Percentiles rank a stretch among this genome's conserved stretches.
Conservation (phyloP, 2,329 filamentous ascomycete genomes). For the Pseudodiploospora longispora region DNA sequence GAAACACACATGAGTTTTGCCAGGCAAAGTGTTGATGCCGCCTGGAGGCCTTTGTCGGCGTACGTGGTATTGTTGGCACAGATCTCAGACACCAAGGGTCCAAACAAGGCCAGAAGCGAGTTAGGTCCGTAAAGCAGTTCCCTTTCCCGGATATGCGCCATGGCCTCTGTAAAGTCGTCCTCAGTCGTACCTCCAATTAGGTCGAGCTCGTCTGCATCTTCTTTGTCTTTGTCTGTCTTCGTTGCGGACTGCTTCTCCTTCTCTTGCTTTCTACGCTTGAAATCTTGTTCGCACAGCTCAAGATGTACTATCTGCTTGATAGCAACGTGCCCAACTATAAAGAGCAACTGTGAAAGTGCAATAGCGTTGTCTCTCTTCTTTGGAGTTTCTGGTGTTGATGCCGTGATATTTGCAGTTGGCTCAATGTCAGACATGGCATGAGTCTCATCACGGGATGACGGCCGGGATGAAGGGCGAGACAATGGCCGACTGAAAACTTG, state of each 20-base stretch:
- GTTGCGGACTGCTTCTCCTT: conserved; percentile 59
- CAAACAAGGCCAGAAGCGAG: conserved; percentile 83
- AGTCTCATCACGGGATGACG: conserved; percentile 36
- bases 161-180: conserved; percentile 83
- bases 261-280: conserved; percentile 90
- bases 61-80: conserved; percentile 93
- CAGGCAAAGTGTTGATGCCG: conserved; percentile 85
- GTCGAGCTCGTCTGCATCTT: conserved; percentile 82
- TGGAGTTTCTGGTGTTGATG: conserved; percentile 26
- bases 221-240: conserved; percentile 44
- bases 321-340: conserved; percentile 91
- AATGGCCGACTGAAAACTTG: conserved; percentile 57
- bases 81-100: conserved; percentile 84
- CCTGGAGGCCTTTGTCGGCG: conserved; percentile 81
- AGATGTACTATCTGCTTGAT: conserved; percentile 99
- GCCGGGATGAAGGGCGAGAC: conserved; percentile 34
- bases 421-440: conserved; percentile 23
- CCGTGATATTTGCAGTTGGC: conserved; percentile 16
- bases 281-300: conserved; percentile 94
- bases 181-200: conserved; percentile 94
- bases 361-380: conserved; percentile 61
- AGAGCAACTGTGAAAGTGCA: conserved; percentile 80
- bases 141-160: conserved; percentile 74
- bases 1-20: conserved; percentile 99
- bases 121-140: conserved; percentile 75